phyloP scores from a whole-genome alignment of 306 rosid genomes.

The Trifolium repens region DNA sequence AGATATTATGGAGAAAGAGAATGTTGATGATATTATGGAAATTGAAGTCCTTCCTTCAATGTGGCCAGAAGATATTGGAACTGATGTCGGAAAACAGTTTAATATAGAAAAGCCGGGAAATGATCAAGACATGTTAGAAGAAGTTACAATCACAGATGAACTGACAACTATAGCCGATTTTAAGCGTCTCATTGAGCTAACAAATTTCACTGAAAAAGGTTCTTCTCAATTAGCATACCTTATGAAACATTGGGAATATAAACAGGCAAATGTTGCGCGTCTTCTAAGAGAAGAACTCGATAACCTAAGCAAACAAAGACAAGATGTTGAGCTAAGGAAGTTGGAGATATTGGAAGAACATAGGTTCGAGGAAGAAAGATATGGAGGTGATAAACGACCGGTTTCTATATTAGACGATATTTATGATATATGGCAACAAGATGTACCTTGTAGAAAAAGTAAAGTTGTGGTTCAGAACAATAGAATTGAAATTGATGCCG shows the following conservation, averaged over 20 bases:
- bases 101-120: constrained; percentile 87
- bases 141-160: constrained; percentile 75
- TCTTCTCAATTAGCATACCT: constrained; percentile 81
- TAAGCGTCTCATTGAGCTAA: constrained; percentile 81
- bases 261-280: constrained; percentile 83
- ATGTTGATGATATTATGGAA: constrained; percentile 73
- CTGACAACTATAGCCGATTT: constrained; percentile 74
- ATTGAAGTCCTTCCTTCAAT: constrained; percentile 85
- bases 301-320: constrained; percentile 71
- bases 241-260: constrained; percentile 86
- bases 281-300: constrained; percentile 87
- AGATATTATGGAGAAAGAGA: constrained; percentile 70
- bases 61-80: constrained; percentile 96
- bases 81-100: constrained; percentile 78
- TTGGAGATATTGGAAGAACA: constrained; percentile 83
- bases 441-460: constrained; percentile 58
- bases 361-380: constrained; percentile 71
- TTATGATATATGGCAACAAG: constrained; percentile 76
- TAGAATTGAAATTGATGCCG: constrained; percentile 78
- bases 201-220: constrained; percentile 80
- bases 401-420: constrained; percentile 86
- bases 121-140: constrained; percentile 89
- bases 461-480: constrained; percentile 69
- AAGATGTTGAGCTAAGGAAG: constrained; percentile 84
- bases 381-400: constrained; percentile 79